Percentiles rank a stretch among this genome's conserved stretches.
Conservation (phyloP, 2,329 filamentous ascomycete species). For the Gyromitra esculenta region DNA sequence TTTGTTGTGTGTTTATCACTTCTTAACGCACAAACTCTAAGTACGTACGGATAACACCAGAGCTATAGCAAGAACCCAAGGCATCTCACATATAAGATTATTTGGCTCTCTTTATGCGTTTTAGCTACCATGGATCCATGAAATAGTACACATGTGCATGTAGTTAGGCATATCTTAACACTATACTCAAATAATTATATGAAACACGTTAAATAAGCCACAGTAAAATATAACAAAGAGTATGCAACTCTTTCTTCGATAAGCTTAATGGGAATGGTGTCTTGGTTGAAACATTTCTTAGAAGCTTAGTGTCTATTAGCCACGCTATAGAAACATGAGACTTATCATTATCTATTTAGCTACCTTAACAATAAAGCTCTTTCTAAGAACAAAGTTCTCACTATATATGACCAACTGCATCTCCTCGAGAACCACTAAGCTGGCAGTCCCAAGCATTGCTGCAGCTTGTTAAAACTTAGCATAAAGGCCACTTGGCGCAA, state of each 20-base stretch:
- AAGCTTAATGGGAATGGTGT: background rate
- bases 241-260: background rate
- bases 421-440: background rate
- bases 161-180: background rate
- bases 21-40: background rate
- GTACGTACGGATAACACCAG: background rate
- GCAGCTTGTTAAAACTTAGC: background rate
- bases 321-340: background rate
- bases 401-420: background rate
- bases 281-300: background rate
- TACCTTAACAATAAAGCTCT: background rate
- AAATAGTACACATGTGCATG: too few species aligned
- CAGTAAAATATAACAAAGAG: background rate
- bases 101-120: too few species aligned
- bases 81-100: too few species aligned
- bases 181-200: background rate
- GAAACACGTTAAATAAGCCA: background rate
- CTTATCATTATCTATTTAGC: background rate
- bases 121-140: too few species aligned
- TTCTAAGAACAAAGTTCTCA: background rate
- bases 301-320: background rate
- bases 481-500: too few species aligned
- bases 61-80: background rate
- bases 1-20: background rate
- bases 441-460: background rate